phyloP scores from a whole-genome alignment of 2,329 filamentous ascomycete species.

The Epichloe scottii region DNA sequence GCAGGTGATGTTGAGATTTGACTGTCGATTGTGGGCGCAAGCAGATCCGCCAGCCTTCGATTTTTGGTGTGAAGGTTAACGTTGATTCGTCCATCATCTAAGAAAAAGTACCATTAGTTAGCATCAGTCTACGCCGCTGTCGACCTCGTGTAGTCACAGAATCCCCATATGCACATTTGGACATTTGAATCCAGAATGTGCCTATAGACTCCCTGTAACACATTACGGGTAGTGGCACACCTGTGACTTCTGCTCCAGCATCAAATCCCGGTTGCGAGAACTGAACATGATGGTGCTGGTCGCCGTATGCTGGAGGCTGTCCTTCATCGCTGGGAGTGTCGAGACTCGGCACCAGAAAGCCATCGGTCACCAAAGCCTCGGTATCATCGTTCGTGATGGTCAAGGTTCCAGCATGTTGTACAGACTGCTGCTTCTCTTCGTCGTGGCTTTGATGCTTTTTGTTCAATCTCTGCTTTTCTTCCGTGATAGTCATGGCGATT shows the following conservation, averaged over 20 bases:
- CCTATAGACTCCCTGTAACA: not conserved
- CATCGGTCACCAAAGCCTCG: constrained; percentile 24
- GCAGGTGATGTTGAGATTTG: constrained; percentile 37
- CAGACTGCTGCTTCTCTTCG: not conserved
- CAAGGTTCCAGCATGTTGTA: not conserved
- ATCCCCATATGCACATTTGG: not conserved
- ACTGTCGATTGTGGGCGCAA: constrained; percentile 49
- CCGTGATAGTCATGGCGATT: constrained; percentile 14
- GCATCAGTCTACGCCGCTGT: too few relatives aligned
- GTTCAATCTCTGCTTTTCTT: constrained; percentile 16
- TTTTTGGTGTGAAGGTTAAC: constrained; percentile 68
- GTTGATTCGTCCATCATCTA: constrained; percentile 64
- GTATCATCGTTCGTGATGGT: constrained; percentile 10
- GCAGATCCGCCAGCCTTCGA: constrained; percentile 50
- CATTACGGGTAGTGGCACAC: constrained; percentile 18
- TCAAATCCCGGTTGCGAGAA: constrained; percentile 51
- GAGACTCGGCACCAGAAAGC: constrained; percentile 28
- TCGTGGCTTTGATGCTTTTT: constrained; percentile 1
- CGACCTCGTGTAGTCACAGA: too few relatives aligned
- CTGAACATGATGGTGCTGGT: constrained; percentile 40
- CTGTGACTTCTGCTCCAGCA: constrained; percentile 46
- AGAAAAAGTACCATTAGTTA: not conserved
- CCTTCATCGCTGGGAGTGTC: constrained; percentile 25
- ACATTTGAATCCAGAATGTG: not conserved
- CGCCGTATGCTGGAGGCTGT: constrained; percentile 45